These are phyloP conservation scores for Anthracocystis panici-leucophaei DNA, from an alignment of 1,284 basidiomycete genomes.

Conservation along the genomic window DNA sequence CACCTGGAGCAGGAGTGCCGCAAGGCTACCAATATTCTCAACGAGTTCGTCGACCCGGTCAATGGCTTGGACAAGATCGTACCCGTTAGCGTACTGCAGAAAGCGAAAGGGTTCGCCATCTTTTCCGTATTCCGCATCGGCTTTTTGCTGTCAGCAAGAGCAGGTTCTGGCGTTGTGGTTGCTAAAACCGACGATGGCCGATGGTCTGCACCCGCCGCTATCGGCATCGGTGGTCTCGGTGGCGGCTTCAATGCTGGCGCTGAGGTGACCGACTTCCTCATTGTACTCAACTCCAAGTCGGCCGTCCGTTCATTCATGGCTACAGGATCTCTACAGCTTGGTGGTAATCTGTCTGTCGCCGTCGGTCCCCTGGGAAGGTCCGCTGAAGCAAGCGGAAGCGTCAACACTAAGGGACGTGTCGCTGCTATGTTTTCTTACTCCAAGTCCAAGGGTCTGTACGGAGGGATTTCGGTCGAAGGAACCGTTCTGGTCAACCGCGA, in stretches of 20 bases:
- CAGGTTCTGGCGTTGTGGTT: conserved; percentile 91
- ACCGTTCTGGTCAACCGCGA: conserved; percentile 95
- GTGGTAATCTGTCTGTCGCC: conserved; percentile 77
- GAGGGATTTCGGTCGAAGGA: conserved; percentile 86
- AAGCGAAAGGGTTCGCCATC: conserved; percentile 86
- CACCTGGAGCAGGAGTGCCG: conserved; percentile 72
- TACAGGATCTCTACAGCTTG: conserved; percentile 86
- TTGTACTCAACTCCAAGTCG: conserved; percentile 85
- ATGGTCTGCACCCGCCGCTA: conserved; percentile 94
- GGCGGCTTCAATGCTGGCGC: conserved; percentile 84
- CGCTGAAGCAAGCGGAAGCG: conserved; percentile 87
- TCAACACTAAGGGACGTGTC: conserved; percentile 87
- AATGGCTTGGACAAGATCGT: conserved; percentile 66
- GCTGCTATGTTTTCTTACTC: conserved; percentile 93
- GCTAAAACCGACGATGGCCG: conserved; percentile 85
- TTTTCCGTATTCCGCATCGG: conserved; percentile 71
- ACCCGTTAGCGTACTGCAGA: conserved; percentile 72
- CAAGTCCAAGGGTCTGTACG: conserved; percentile 91
- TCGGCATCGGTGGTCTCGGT: conserved; percentile 85
- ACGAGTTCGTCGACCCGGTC: conserved; percentile 63
- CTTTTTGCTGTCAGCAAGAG: conserved; percentile 76
- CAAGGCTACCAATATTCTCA: conserved; percentile 72
- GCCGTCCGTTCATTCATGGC: conserved; percentile 90
- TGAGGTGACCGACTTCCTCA: conserved; percentile 93
- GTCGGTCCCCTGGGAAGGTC: conserved; percentile 93